phyloP scores from a whole-genome alignment of 169 alveolate species.

The Cystoisospora suis region DNA sequence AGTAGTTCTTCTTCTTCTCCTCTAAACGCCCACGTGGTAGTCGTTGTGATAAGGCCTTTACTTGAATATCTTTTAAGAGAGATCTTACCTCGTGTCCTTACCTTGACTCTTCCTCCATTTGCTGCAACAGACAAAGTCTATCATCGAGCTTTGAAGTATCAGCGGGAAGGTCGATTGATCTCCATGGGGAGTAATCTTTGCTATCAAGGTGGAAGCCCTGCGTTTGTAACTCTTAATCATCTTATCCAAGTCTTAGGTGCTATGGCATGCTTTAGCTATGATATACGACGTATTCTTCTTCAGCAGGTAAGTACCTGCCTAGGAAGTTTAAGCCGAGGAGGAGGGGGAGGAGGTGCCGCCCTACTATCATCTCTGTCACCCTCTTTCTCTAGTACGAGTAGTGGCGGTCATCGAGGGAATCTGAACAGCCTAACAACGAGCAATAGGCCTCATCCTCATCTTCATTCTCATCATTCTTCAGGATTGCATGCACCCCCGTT shows the following conservation, averaged over 20 bases:
- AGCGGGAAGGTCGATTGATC: background rate
- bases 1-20: background rate
- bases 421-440: no score
- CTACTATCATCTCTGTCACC: no score
- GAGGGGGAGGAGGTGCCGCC: conserved; percentile 30
- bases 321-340: conserved; percentile 22
- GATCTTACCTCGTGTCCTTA: conserved; percentile 46
- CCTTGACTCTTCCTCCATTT: conserved; percentile 36
- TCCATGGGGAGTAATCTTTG: background rate
- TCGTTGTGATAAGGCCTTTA: conserved; percentile 19
- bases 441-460: no score
- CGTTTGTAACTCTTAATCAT: conserved; percentile 44
- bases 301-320: conserved; percentile 39
- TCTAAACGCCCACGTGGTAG: no score
- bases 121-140: background rate
- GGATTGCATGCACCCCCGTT: no score
- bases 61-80: conserved; percentile 47
- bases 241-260: conserved; percentile 37
- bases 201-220: conserved; percentile 39
- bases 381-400: no score
- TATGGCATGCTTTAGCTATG: conserved; percentile 58
- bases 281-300: conserved; percentile 38
- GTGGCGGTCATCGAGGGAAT: no score
- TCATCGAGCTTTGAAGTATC: conserved; percentile 31
- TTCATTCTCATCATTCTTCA: no score